Percentiles rank a stretch among this genome's conserved stretches.
Evolutionary conservation across 108 stramenopile genomes (phyloP).

Genomic region (Fragilaria radians): DNA sequence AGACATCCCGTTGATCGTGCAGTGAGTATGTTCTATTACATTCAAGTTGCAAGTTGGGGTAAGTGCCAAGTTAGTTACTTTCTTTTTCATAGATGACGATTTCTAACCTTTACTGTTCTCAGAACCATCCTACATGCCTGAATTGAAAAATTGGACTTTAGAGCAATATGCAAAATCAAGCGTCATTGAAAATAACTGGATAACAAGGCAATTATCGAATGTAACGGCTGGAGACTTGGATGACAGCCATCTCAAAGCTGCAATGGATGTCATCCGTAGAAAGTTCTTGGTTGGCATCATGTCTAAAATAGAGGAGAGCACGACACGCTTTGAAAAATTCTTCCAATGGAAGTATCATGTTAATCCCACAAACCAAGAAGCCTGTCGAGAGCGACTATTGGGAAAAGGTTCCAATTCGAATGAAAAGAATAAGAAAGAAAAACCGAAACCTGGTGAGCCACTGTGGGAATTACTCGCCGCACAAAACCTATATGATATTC

Average conservation of each 20-base stretch:
- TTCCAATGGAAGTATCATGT: constrained; percentile 45
- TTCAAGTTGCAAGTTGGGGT: constrained; percentile 28
- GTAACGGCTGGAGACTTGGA: constrained; percentile 36
- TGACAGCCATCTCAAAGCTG: constrained; percentile 27
- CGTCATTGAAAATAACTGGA: constrained; percentile 54
- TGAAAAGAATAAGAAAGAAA: constrained; percentile 40
- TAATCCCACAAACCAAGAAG: constrained; percentile 46
- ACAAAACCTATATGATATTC: constrained; percentile 51
- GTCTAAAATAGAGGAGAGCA: constrained; percentile 38
- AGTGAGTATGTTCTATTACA: constrained; percentile 48
- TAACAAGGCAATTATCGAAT: constrained; percentile 45
- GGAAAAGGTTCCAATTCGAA: constrained; percentile 45
- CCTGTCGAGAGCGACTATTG: constrained; percentile 30
- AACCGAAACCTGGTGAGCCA: constrained; percentile 28
- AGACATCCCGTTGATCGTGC: constrained; percentile 53
- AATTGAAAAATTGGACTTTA: constrained; percentile 39
- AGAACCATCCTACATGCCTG: constrained; percentile 49
- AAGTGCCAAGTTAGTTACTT: constrained; percentile 4
- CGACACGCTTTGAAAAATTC: constrained; percentile 51
- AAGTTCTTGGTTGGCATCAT: constrained; percentile 51
- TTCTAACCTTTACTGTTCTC: constrained; percentile 28
- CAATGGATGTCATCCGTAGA: constrained; percentile 44
- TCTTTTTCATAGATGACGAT: constrained; percentile 12
- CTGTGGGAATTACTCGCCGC: constrained; percentile 34
- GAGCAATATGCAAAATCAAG: constrained; percentile 41